phyloP scores from a whole-genome alignment of 2,329 filamentous ascomycete species.

The Sporothrix mexicana region DNA sequence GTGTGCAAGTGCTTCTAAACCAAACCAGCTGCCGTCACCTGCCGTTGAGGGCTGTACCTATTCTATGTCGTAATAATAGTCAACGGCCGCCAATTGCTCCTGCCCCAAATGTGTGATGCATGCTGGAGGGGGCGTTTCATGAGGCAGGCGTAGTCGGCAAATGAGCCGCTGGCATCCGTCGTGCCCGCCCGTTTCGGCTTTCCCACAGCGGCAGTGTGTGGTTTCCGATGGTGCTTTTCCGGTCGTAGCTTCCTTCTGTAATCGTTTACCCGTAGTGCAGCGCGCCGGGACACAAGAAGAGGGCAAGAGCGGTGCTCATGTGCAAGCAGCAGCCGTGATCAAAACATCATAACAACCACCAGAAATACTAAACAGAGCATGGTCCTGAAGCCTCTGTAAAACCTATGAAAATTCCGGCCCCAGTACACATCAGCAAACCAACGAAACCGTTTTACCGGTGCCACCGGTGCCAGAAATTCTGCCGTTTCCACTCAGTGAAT shows the following conservation, averaged over 20 bases:
- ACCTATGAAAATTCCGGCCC: conserved; percentile 8
- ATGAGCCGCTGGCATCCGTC: conserved; percentile 13
- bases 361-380: background rate
- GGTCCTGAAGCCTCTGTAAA: background rate
- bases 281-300: background rate
- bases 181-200: conserved; percentile 21
- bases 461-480: background rate
- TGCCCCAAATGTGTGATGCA: background rate
- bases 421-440: background rate
- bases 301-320: background rate
- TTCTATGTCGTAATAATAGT: background rate
- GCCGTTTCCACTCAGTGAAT: background rate
- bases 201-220: background rate
- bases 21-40: conserved; percentile 14
- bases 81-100: conserved; percentile 2
- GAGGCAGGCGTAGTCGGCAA: conserved; percentile 24
- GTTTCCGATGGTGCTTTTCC: conserved; percentile 5
- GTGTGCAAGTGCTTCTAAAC: background rate
- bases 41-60: background rate
- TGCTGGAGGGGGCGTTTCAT: background rate
- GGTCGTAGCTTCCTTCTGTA: background rate
- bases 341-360: background rate
- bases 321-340: background rate
- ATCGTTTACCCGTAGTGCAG: background rate
- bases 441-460: background rate